A percentile compares a stretch with the other conserved stretches of the same genome.
phyloP scores from a whole-genome alignment of 1,284 basidiomycete species.

The Trichosporon asahii region DNA sequence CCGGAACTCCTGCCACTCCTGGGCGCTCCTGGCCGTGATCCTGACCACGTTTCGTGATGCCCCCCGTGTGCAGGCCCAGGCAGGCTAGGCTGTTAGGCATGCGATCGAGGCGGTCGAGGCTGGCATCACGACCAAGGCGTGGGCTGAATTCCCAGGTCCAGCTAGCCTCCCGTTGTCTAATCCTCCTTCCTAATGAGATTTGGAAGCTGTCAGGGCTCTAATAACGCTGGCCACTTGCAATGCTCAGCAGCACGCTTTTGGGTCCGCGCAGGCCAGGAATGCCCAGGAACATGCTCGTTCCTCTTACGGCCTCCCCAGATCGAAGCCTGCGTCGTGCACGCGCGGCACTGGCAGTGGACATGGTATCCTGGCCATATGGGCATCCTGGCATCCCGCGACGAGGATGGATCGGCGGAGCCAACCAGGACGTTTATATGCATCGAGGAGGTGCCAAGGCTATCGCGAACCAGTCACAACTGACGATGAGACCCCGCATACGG shows the following conservation, averaged over 20 bases:
- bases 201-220: not conserved
- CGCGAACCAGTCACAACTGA: not conserved
- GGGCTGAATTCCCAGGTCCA: not conserved
- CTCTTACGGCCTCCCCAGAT: not conserved
- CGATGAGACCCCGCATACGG: not conserved
- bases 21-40: not conserved
- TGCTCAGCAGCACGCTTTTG: not conserved
- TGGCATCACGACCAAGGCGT: not conserved
- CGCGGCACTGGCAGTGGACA: not conserved
- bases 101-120: not conserved
- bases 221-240: not conserved
- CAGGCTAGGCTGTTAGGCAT: not conserved
- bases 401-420: not conserved
- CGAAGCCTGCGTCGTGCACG: not conserved
- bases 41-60: conserved; percentile 1
- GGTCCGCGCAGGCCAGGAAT: not conserved
- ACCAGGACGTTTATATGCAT: not conserved
- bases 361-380: not conserved
- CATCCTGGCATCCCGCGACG: not conserved
- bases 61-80: not conserved
- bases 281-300: not conserved
- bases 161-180: not conserved
- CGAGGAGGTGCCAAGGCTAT: not conserved
- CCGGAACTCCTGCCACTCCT: not conserved
- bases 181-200: not conserved